Percentiles rank a stretch among this genome's conserved stretches.
Evolutionary conservation across 2,329 filamentous ascomycete species (phyloP).

Genomic region (Colletotrichum nymphaeae): DNA sequence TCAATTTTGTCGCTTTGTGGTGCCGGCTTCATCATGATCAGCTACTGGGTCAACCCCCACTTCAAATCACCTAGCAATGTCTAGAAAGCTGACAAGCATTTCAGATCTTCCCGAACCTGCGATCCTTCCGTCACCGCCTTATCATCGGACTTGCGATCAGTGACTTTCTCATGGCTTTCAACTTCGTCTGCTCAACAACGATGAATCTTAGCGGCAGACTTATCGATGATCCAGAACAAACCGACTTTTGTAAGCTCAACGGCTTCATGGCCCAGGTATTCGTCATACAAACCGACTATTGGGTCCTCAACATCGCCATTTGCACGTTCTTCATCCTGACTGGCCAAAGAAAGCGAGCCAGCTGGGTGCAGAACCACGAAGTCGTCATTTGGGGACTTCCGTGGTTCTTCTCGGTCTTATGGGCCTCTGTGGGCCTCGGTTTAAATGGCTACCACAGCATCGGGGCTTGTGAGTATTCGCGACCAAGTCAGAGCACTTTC

Average conservation of each 20-base stretch:
- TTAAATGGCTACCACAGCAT: slow-evolving; percentile 47
- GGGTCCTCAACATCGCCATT: slow-evolving; percentile 53
- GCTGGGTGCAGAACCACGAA: slow-evolving; percentile 50
- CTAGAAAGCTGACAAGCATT: not conserved
- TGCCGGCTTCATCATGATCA: slow-evolving; percentile 51
- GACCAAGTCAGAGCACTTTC: no score
- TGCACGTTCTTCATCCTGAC: slow-evolving; percentile 54
- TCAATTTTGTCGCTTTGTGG: slow-evolving; percentile 48
- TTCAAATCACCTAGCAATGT: not conserved
- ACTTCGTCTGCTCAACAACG: slow-evolving; percentile 51
- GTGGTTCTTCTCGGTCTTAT: slow-evolving; percentile 49
- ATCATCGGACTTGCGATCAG: slow-evolving; percentile 53
- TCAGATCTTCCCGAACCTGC: slow-evolving; percentile 50
- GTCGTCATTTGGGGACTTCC: slow-evolving; percentile 47
- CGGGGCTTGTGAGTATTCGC: slow-evolving; percentile 40
- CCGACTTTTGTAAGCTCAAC: slow-evolving; percentile 51
- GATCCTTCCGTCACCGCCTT: slow-evolving; percentile 53
- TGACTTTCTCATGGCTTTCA: slow-evolving; percentile 53
- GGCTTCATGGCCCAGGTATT: slow-evolving; percentile 56
- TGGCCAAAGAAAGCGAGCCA: slow-evolving; percentile 47
- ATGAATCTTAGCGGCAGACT: slow-evolving; percentile 46
- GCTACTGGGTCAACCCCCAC: slow-evolving; percentile 43
- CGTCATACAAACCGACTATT: slow-evolving; percentile 57
- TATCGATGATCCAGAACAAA: slow-evolving; percentile 43
- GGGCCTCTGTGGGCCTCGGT: slow-evolving; percentile 47